A percentile compares a stretch with the other conserved stretches of the same genome.
phyloP scores from a whole-genome alignment of 805 yeast genomes.

The Lipomyces starkeyi region DNA sequence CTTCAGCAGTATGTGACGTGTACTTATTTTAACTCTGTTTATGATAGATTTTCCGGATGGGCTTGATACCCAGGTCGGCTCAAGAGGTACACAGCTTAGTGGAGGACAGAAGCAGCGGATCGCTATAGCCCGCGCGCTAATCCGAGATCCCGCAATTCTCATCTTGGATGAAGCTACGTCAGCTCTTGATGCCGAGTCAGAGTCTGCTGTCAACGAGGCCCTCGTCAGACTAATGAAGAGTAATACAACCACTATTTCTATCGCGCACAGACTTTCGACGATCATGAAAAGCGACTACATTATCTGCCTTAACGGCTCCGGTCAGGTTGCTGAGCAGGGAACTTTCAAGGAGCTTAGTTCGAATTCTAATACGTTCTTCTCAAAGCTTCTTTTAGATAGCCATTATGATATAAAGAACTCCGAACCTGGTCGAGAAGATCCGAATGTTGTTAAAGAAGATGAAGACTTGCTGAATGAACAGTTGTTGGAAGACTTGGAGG shows the following conservation, averaged over 20 bases:
- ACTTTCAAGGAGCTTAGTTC: constrained; percentile 58
- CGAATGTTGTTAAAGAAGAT: constrained; percentile 21
- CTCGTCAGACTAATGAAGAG: constrained; percentile 59
- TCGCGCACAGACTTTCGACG: constrained; percentile 90
- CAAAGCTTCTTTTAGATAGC: constrained; percentile 34
- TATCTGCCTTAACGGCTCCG: constrained; percentile 75
- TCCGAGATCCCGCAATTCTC: constrained; percentile 77
- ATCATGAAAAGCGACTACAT: constrained; percentile 82
- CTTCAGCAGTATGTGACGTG: not conserved
- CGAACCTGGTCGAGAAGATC: constrained; percentile 12
- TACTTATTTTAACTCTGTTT: not conserved
- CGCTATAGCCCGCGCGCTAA: constrained; percentile 85
- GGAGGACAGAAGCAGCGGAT: constrained; percentile 96
- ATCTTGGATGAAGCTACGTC: constrained; percentile 94
- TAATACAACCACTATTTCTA: constrained; percentile 71
- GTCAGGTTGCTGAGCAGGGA: constrained; percentile 77
- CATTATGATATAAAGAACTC: constrained; percentile 11
- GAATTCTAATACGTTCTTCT: constrained; percentile 41
- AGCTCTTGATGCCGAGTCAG: constrained; percentile 88
- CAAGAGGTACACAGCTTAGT: constrained; percentile 84
- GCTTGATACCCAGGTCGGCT: constrained; percentile 80
- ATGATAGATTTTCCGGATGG: constrained; percentile 73
- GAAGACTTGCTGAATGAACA: constrained; percentile 35
- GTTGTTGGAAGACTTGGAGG: constrained; percentile 32
- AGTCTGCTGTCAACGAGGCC: constrained; percentile 80